These are phyloP conservation scores for Nicotiana otophora DNA, from an alignment of 257 asterid species.

Conservation along the genomic window DNA sequence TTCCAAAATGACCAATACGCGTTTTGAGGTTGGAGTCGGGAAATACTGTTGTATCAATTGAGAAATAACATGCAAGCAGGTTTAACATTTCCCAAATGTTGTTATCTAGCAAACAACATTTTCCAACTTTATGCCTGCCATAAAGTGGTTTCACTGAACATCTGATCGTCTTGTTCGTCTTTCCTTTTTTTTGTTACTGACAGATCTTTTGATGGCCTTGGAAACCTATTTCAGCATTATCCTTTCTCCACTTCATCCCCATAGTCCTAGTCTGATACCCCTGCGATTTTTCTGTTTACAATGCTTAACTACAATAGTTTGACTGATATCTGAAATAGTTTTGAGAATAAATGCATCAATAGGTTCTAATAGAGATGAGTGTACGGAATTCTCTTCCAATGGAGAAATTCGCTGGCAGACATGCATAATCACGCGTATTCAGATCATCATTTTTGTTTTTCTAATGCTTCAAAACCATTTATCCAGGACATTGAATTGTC, in stretches of 20 bases:
- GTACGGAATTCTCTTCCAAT: background rate
- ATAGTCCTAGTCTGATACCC: background rate
- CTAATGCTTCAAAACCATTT: slow-evolving; percentile 1
- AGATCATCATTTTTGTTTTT: background rate
- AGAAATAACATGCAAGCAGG: background rate
- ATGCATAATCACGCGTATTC: background rate
- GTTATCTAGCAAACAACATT: background rate
- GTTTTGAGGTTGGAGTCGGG: background rate
- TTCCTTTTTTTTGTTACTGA: background rate
- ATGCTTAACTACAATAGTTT: background rate
- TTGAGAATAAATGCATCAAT: background rate
- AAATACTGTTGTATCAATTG: background rate
- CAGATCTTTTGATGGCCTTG: background rate
- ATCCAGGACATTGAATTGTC: slow-evolving; percentile 89
- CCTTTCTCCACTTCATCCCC: slow-evolving; percentile 2
- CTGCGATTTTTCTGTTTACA: background rate
- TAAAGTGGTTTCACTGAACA: background rate
- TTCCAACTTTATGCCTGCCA: background rate
- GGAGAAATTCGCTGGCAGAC: background rate
- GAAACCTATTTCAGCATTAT: background rate
- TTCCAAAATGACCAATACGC: background rate
- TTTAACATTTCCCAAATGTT: background rate
- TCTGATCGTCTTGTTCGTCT: background rate
- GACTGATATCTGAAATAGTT: background rate
- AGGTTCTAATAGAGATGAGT: background rate